Evolutionary conservation across 495 filamentous ascomycete genomes (phyloP).

Genomic region (Aspergillus sclerotiicarbonarius): DNA sequence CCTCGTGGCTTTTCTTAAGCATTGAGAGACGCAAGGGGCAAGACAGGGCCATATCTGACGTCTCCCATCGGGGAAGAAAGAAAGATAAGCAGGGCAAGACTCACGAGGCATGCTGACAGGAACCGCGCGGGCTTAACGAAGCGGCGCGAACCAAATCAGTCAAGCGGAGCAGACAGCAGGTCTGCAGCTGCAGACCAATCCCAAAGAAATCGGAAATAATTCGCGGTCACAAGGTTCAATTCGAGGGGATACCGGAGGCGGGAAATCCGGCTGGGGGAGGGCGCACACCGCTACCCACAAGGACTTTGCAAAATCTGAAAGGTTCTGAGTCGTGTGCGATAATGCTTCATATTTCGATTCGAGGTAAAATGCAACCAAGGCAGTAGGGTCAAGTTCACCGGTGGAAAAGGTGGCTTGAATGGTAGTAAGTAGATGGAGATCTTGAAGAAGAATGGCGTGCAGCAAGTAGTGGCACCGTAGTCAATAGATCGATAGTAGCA

Average conservation of each 20-base stretch:
- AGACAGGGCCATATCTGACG: too few relatives aligned
- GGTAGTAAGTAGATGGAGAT: not conserved
- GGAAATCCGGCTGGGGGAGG: not conserved
- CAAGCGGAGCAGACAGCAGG: not conserved
- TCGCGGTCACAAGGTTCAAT: not conserved
- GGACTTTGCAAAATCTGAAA: constrained; percentile 16
- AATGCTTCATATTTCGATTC: constrained; percentile 10
- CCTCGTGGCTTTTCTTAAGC: not conserved
- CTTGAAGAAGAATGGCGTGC: not conserved
- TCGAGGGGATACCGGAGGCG: not conserved
- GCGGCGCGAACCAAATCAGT: not conserved
- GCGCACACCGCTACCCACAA: constrained; percentile 21
- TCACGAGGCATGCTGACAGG: constrained; percentile 12
- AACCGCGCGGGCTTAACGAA: not conserved
- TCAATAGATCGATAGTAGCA: not conserved
- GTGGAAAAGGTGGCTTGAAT: not conserved
- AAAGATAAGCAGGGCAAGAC: not conserved
- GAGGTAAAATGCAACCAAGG: not conserved
- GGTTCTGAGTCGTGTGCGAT: constrained; percentile 14
- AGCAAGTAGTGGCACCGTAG: not conserved
- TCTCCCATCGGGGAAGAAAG: not conserved
- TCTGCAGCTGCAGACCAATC: not conserved
- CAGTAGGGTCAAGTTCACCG: not conserved
- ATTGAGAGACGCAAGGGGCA: not conserved
- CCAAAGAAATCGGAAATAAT: not conserved